These are phyloP conservation scores for Alternaria gaisen DNA, from an alignment of 2,329 filamentous ascomycete species.

Conservation along the genomic window DNA sequence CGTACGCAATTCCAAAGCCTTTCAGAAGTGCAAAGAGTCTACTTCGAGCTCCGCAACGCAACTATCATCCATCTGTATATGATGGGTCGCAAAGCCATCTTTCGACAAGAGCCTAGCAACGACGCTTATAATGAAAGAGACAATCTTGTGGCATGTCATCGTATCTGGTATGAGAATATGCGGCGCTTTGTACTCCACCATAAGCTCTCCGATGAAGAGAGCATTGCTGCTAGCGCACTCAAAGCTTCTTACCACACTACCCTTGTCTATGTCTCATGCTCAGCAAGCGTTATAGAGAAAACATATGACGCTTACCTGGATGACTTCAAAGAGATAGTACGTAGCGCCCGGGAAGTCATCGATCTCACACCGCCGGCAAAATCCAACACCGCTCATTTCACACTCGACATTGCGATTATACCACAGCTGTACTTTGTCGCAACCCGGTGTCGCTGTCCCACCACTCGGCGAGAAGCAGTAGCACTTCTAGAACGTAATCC, in stretches of 20 bases:
- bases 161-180: conserved; percentile 22
- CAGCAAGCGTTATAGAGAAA: conserved; percentile 16
- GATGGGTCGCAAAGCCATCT: conserved; percentile 5
- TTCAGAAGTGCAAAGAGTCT: conserved; percentile 26
- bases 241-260: conserved; percentile 25
- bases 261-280: conserved; percentile 21
- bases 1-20: conserved; percentile 17
- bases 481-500: conserved; percentile 26
- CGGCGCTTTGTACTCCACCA: conserved; percentile 8
- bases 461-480: conserved; percentile 32
- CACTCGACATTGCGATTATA: conserved; percentile 33
- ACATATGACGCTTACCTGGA: conserved; percentile 27
- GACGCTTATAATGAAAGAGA: conserved; percentile 17
- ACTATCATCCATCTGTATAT: conserved; percentile 21
- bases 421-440: conserved; percentile 22
- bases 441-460: conserved; percentile 30
- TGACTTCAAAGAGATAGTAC: conserved; percentile 26
- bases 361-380: conserved; percentile 18
- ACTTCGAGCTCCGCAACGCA: conserved; percentile 33
- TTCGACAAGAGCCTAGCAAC: not conserved
- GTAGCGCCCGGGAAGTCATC: conserved; percentile 30
- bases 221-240: conserved; percentile 22
- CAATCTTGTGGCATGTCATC: conserved; percentile 26
- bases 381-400: conserved; percentile 25
- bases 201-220: conserved; percentile 21